phyloP scores from a whole-genome alignment of 345 rosid species.

The Syzygium grande region DNA sequence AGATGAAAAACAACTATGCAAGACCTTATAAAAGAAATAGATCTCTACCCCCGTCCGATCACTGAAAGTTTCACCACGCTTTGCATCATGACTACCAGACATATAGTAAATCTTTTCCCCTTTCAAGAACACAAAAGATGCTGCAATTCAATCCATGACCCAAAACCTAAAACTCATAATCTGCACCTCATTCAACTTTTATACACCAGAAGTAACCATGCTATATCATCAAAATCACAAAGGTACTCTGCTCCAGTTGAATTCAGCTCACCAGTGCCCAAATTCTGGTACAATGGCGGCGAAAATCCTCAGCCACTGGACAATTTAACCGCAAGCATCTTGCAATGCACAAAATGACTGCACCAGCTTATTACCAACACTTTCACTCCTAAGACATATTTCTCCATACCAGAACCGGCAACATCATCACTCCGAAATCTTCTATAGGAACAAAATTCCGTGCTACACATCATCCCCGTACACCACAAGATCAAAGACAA shows the following conservation, averaged over 20 bases:
- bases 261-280: background rate
- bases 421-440: background rate
- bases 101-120: background rate
- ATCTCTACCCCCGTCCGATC: background rate
- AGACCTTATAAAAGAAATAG: background rate
- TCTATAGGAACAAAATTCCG: background rate
- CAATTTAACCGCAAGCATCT: background rate
- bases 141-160: background rate
- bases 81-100: background rate
- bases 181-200: background rate
- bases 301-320: background rate
- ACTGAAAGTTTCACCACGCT: background rate
- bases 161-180: background rate
- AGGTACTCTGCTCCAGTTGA: background rate
- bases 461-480: background rate
- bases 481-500: background rate
- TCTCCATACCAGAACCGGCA: background rate
- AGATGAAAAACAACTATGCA: background rate
- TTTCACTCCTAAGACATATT: background rate
- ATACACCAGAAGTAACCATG: background rate
- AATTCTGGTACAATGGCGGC: background rate
- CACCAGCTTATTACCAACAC: background rate
- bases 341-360: background rate
- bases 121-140: background rate
- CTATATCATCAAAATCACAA: background rate